These are phyloP conservation scores for Scheffersomyces amazonensis DNA, from an alignment of 805 yeast species.

Conservation along the genomic window DNA sequence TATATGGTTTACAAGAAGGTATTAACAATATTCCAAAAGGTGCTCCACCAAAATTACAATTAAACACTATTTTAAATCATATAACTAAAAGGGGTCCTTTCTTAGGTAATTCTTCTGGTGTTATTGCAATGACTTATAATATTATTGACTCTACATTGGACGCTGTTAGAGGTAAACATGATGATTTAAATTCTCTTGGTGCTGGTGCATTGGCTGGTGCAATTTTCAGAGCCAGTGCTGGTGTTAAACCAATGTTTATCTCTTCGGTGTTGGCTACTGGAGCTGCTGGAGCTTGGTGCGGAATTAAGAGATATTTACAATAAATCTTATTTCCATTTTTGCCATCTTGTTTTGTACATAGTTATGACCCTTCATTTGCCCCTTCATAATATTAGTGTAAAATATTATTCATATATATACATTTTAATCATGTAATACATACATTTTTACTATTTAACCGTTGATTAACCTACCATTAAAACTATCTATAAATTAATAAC, in stretches of 20 bases:
- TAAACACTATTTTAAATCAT: conserved; percentile 88
- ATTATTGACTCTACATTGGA: conserved; percentile 78
- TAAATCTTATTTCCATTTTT: not conserved
- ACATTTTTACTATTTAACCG: too few species aligned
- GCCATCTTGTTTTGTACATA: not conserved
- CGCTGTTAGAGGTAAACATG: conserved; percentile 83
- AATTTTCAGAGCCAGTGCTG: conserved; percentile 79
- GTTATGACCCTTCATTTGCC: too few species aligned
- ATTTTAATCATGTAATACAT: not conserved
- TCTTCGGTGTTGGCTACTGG: conserved; percentile 82
- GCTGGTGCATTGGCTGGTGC: conserved; percentile 96
- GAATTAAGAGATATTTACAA: conserved; percentile 50
- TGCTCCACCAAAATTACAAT: conserved; percentile 75
- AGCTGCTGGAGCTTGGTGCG: conserved; percentile 93
- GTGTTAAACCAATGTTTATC: conserved; percentile 83
- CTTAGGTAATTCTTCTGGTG: conserved; percentile 94
- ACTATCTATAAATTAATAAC: too few species aligned
- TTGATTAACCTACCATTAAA: too few species aligned
- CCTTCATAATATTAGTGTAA: too few species aligned
- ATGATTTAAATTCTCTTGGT: conserved; percentile 74
- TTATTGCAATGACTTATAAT: conserved; percentile 85
- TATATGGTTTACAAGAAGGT: conserved; percentile 86
- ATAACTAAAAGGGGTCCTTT: conserved; percentile 95
- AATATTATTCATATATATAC: not conserved
- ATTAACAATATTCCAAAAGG: conserved; percentile 69